These are phyloP conservation scores for Volvox carteri DNA, from an alignment of 163 green algal genomes.

Conservation along the genomic window DNA sequence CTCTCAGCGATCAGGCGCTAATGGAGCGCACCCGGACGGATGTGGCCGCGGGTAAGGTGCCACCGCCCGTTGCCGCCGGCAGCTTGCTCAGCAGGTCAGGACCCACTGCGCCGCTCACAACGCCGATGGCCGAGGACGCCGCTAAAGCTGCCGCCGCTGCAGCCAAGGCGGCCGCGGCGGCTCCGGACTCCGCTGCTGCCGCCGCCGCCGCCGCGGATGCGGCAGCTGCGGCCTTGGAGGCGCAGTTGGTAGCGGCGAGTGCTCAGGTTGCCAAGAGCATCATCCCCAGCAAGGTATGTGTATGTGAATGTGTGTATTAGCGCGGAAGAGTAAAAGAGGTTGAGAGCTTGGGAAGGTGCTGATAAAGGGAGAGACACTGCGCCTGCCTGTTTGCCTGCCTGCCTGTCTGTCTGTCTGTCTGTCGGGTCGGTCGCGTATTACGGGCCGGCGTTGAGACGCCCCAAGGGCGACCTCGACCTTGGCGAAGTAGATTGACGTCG, in stretches of 20 bases:
- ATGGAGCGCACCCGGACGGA: slow-evolving; percentile 24
- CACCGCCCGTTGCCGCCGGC: not conserved
- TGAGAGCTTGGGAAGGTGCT: no score
- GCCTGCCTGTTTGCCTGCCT: no score
- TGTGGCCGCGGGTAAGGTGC: not conserved
- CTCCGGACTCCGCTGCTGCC: not conserved
- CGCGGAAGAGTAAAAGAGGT: no score
- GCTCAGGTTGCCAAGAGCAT: slow-evolving; percentile 37
- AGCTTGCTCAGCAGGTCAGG: not conserved
- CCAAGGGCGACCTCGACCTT: no score
- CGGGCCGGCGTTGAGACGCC: no score
- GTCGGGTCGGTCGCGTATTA: no score
- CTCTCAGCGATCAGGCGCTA: slow-evolving; percentile 28
- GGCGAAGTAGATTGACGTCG: no score
- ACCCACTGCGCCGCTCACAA: not conserved
- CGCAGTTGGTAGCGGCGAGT: slow-evolving; percentile 50
- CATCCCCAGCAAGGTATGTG: slow-evolving; percentile 12
- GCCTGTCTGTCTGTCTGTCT: no score
- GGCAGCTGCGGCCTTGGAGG: not conserved
- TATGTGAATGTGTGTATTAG: no score
- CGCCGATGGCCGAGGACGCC: no score
- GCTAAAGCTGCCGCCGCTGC: not conserved
- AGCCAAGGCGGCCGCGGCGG: not conserved
- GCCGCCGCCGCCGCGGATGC: not conserved
- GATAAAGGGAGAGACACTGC: no score